These are phyloP conservation scores for Ustulina deusta DNA, from an alignment of 2,329 filamentous ascomycete genomes.

Conservation along the genomic window DNA sequence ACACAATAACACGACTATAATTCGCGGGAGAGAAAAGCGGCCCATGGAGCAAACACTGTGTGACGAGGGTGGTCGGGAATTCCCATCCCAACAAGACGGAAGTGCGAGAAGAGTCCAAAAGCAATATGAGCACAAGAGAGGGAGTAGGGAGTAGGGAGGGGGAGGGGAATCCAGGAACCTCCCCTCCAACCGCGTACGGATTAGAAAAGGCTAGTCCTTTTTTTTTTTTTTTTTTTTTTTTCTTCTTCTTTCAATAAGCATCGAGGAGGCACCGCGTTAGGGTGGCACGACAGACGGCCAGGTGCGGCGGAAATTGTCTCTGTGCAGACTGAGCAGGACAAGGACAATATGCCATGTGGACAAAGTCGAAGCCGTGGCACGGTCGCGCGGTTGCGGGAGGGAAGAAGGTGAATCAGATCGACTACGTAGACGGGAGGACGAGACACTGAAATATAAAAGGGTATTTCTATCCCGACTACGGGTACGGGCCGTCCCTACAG, in stretches of 20 bases:
- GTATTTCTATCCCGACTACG: not conserved
- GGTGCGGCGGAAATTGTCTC: conserved; percentile 24
- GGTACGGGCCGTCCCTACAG: not conserved
- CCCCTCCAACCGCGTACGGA: not conserved
- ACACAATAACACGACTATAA: conserved; percentile 6
- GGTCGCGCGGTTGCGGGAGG: conserved; percentile 10
- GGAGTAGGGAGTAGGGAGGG: not conserved
- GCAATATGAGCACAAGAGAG: not conserved
- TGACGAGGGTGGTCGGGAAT: conserved; percentile 10
- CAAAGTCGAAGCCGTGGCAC: conserved; percentile 5
- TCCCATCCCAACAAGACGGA: not conserved
- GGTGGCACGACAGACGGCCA: conserved; percentile 27
- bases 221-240: not conserved
- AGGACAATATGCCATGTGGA: conserved; percentile 30
- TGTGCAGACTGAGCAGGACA: conserved; percentile 1
- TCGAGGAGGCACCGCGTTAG: not conserved
- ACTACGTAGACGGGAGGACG: not conserved
- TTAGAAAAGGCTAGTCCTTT: not conserved
- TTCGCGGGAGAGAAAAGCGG: conserved; percentile 4
- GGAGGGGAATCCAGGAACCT: not conserved
- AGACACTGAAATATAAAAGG: not conserved
- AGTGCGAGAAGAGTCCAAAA: not conserved
- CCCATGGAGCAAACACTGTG: conserved; percentile 26
- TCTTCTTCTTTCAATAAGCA: not conserved
- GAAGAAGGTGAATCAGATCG: conserved; percentile 1